Evolutionary conservation across 1,284 basidiomycete species (phyloP).

Genomic region (Apiotrichum gracile): DNA sequence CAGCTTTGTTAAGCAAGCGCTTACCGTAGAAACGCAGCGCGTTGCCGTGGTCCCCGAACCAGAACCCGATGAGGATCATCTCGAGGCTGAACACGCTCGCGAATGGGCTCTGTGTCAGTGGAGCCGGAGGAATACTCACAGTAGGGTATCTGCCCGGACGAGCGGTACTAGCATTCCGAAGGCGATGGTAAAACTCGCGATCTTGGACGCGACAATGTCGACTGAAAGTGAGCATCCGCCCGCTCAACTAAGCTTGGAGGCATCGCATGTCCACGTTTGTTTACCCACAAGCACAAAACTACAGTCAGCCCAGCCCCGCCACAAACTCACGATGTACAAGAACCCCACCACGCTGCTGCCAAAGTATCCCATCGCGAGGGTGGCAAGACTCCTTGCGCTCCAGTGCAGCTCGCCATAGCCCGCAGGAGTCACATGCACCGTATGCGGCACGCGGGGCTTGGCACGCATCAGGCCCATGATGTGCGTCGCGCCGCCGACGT

Average conservation of each 20-base stretch:
- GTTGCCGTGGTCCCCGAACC: slow-evolving; percentile 47
- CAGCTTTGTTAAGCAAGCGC: not conserved
- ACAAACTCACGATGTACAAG: slow-evolving; percentile 44
- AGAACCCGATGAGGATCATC: slow-evolving; percentile 44
- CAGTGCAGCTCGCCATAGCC: slow-evolving; percentile 35
- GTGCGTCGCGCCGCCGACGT: slow-evolving; percentile 42
- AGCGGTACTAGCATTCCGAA: slow-evolving; percentile 41
- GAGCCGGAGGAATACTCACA: slow-evolving; percentile 25
- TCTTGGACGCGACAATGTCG: slow-evolving; percentile 45
- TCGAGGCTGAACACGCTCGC: slow-evolving; percentile 40
- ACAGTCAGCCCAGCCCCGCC: not conserved
- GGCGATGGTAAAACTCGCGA: slow-evolving; percentile 43
- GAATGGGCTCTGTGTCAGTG: slow-evolving; percentile 31
- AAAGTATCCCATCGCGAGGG: slow-evolving; percentile 41
- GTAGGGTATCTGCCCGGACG: slow-evolving; percentile 40
- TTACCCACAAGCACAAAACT: not conserved
- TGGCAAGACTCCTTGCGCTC: slow-evolving; percentile 29
- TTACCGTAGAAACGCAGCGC: slow-evolving; percentile 43
- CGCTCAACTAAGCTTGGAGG: no score
- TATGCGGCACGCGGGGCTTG: not conserved
- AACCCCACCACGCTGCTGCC: slow-evolving; percentile 41
- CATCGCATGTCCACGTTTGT: no score
- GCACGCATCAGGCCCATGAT: slow-evolving; percentile 37
- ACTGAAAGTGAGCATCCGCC: slow-evolving; percentile 10
- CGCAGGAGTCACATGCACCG: not conserved